phyloP scores from a whole-genome alignment of 306 rosid species.

The Lathyrus tuberosus region DNA sequence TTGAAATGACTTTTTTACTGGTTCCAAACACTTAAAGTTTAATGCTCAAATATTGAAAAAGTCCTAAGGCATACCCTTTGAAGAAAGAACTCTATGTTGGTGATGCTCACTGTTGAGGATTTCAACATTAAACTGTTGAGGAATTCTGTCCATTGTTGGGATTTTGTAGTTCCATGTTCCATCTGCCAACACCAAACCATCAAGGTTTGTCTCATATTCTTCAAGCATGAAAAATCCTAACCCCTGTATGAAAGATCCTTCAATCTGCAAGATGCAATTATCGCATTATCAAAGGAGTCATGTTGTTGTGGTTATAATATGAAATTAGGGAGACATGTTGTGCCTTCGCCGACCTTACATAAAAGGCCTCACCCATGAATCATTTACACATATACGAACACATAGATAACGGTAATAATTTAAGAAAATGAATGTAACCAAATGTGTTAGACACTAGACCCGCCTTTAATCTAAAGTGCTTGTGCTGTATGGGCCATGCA shows the following conservation, averaged over 20 bases:
- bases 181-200: constrained; percentile 66
- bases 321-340: no score
- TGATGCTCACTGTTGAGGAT: constrained; percentile 74
- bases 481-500: no score
- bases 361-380: no score
- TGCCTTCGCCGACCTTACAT: no score
- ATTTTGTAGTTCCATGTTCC: constrained; percentile 90
- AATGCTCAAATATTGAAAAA: neutral
- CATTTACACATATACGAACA: no score
- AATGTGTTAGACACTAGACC: no score
- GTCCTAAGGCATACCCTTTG: constrained; percentile 60
- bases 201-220: constrained; percentile 64
- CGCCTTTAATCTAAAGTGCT: no score
- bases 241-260: constrained; percentile 91
- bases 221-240: constrained; percentile 87
- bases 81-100: constrained; percentile 70
- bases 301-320: no score
- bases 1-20: neutral
- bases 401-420: no score
- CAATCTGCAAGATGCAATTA: constrained; percentile 64
- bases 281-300: neutral
- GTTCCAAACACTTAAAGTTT: neutral
- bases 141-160: constrained; percentile 83
- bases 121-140: constrained; percentile 82
- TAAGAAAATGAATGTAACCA: no score